Evolutionary conservation across 495 filamentous ascomycete species (phyloP).

Genomic region (Cercophora newfieldiana): DNA sequence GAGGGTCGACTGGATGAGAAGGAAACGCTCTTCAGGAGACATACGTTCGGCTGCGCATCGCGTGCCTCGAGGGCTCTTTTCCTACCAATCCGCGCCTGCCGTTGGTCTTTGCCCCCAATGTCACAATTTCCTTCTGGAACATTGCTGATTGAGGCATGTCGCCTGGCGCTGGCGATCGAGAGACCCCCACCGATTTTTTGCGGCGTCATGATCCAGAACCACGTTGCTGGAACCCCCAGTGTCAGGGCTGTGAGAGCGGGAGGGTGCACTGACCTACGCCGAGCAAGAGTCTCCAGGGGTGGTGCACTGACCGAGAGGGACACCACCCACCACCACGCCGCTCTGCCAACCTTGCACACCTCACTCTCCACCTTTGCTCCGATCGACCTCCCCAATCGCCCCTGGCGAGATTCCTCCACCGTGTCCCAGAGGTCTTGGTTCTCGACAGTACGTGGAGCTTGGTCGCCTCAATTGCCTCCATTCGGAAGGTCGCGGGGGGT

Average conservation of each 20-base stretch:
- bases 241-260: conserved; percentile 6
- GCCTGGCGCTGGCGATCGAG: background rate
- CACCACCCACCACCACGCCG: background rate
- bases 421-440: background rate
- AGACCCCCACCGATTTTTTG: conserved; percentile 21
- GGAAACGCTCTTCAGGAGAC: background rate
- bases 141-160: background rate
- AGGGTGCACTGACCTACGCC: conserved; percentile 10
- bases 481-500: conserved; percentile 3
- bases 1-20: background rate
- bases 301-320: background rate
- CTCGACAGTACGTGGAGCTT: background rate
- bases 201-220: conserved; percentile 20
- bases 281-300: conserved; percentile 11
- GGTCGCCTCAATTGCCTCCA: conserved; percentile 13
- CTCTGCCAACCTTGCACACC: background rate
- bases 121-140: background rate
- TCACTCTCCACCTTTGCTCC: background rate
- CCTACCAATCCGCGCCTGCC: background rate
- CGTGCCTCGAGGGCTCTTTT: background rate
- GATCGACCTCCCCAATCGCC: background rate
- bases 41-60: background rate
- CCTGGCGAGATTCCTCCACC: background rate
- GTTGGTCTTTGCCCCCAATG: background rate
- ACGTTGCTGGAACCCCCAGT: conserved; percentile 22